Evolutionary conservation across 768 basidiomycete genomes (phyloP), one percentile per base, ranked within the genome.

Genomic region (Rhizopogon rudus): DNA sequence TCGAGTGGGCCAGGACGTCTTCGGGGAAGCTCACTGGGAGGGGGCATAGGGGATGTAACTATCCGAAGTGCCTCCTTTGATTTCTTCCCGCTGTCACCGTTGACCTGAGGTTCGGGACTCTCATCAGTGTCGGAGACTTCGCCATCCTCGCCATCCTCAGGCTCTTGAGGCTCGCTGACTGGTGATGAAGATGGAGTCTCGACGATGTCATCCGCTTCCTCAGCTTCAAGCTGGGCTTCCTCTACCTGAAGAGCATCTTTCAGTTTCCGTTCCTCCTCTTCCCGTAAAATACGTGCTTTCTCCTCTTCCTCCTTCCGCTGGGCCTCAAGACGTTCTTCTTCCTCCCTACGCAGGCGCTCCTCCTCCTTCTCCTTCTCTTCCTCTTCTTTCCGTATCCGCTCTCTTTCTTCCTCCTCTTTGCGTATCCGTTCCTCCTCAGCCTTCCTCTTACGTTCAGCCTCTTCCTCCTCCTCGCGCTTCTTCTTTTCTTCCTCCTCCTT

Each of bases 1-100:
- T 93, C 85, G 35, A 93, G 81, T 33, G 81, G 87, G 53, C 83
- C 88, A 25, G 91, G 90, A 29, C 88, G 82, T 41, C 75, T 80
- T 59, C 67, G 42, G 3, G 70, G 61, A 28, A 75, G 67, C 44
- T 78, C 71, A 28, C 73, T 66, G 48, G 74, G 69, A 1, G 76
- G 63, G 10, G 79, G 67, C 68, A 68, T 68, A 41, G 68, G 65
- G 20, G 79, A 70, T 0, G 88, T 87, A 67, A 83, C 84, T 68
- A 89, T 88, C 43, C 86, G 85, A 17, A 90, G 74, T 10, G 70
- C 22, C 43, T 84, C 84, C 64, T 81, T 83, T 35, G 35, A 42
- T 62, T 77, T 83, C 56, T 72, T 75, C 51, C 74, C 73, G n/a
- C 62, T 53, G 39, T 76, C 74, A 28, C 76, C 73, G 44, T 70